These are phyloP conservation scores for Cronartium ribicola DNA, from an alignment of 1,284 basidiomycete genomes.

Conservation along the genomic window DNA sequence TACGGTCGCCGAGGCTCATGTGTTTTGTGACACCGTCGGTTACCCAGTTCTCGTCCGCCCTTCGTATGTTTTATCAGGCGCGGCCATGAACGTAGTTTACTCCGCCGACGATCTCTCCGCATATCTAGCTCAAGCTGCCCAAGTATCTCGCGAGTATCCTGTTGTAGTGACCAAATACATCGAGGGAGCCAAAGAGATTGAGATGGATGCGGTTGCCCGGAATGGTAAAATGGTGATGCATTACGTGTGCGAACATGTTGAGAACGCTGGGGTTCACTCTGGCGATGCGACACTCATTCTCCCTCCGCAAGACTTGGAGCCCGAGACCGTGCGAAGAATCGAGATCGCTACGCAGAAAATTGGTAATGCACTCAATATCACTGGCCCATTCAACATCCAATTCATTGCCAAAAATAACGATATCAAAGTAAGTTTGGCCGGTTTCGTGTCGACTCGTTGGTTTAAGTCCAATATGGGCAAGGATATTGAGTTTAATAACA, in stretches of 20 bases:
- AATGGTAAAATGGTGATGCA: slow-evolving; percentile 99
- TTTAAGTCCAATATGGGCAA: not conserved
- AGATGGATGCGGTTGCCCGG: slow-evolving; percentile 97
- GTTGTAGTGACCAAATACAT: slow-evolving; percentile 99
- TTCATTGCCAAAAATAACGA: slow-evolving; percentile 99
- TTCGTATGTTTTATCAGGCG: slow-evolving; percentile 95
- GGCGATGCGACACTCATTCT: slow-evolving; percentile 97
- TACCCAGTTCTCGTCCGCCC: slow-evolving; percentile 95
- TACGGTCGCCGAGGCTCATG: slow-evolving; percentile 77
- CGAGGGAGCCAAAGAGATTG: slow-evolving; percentile 98
- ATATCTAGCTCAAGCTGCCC: slow-evolving; percentile 92
- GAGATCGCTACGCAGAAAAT: slow-evolving; percentile 96
- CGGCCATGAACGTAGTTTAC: slow-evolving; percentile 98
- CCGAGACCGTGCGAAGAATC: slow-evolving; percentile 89
- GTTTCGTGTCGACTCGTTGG: not conserved
- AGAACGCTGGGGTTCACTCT: slow-evolving; percentile 96
- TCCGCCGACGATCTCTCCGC: slow-evolving; percentile 82
- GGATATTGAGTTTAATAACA: not conserved
- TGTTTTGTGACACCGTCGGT: slow-evolving; percentile 83
- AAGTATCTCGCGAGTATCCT: slow-evolving; percentile 92
- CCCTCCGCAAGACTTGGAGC: slow-evolving; percentile 95
- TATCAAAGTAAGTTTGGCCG: slow-evolving; percentile 52
- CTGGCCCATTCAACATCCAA: slow-evolving; percentile 98
- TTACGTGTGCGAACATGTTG: slow-evolving; percentile 98
- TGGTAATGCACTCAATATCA: slow-evolving; percentile 94